A percentile compares a stretch with the other conserved stretches of the same genome.
These are phyloP conservation scores for Forsythia viridissima DNA, from an alignment of 257 asterid species.

Conservation along the genomic window DNA sequence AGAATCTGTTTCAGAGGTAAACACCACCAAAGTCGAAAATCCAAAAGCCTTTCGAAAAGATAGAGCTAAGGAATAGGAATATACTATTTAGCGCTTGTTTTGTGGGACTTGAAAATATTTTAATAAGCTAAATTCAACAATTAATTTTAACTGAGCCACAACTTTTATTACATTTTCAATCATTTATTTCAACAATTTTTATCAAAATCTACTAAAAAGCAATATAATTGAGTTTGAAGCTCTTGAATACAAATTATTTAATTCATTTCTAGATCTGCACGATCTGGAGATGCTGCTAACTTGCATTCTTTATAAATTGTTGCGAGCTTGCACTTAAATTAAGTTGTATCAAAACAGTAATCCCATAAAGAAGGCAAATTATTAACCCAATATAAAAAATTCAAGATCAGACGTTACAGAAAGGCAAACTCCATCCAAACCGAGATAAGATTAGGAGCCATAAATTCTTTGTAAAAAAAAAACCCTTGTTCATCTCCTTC, in stretches of 20 bases:
- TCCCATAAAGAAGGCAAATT: neutral
- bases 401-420: constrained; percentile 7
- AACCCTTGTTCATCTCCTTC: neutral
- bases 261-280: neutral
- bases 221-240: neutral
- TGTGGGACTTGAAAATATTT: too few species aligned
- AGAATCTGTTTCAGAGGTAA: neutral
- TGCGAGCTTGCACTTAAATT: constrained; percentile 2
- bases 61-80: neutral
- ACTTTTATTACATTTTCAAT: neutral
- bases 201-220: neutral
- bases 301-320: neutral
- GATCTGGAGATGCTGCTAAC: neutral
- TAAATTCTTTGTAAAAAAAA: neutral
- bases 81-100: too few species aligned
- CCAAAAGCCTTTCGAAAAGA: neutral
- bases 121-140: too few species aligned
- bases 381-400: neutral
- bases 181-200: too few species aligned
- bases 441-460: neutral
- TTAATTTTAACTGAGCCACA: neutral
- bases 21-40: constrained; percentile 5
- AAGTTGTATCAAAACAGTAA: constrained; percentile 4
- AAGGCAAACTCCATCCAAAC: constrained; percentile 11
- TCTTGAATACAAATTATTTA: neutral